Evolutionary conservation across 2,329 filamentous ascomycete species (phyloP), one percentile per base, ranked within the genome.

Genomic region (Cercospora sp.): DNA sequence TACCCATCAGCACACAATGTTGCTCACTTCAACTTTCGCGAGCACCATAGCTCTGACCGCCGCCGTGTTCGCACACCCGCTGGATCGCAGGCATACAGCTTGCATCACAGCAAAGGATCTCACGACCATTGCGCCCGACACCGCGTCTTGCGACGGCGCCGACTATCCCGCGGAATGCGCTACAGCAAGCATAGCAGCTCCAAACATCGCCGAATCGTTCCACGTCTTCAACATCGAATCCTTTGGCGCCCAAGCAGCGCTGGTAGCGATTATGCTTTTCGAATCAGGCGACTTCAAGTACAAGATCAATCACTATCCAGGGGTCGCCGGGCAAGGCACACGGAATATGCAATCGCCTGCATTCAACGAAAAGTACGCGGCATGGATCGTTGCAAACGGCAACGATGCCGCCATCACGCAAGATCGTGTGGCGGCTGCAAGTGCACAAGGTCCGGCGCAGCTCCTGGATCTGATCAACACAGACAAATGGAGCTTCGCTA

Each of bases 241-340:
- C 37, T 79, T 81, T 24, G 85, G 83, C 24, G 87, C 90, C 73
- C 88, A 91, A 76, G 91, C 91, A 6, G 91, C 89, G 24, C 79
- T 94, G 16, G 76, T 95, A 53, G 84, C 89, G 12, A 83, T 93
- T 75, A 90, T 92, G 81, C 87, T 89, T 10, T 89, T 89, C 76
- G 93, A 96, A 81, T 88, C 87, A 1, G 87, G 66, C 24, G 84
- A 72, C 70, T 91, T 94, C 81, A 84, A 86, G 74, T 94, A 87
- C 85, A 91, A 90, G 79, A 85, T 84, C 78, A 92, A 93, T 80
- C 82, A 88, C 73, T 85, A 78, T 81, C 85, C 85, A 1, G 85
- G 84, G n/a, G 76, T 80, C 0, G 84, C 89, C 0, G 91, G 91
- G 8, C 90, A 94, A 78, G 91, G 91, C 26, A 93, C 91, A 0